Evolutionary conservation across 164 flowering plant species (phyloP).

Genomic region (Vitis riparia): DNA sequence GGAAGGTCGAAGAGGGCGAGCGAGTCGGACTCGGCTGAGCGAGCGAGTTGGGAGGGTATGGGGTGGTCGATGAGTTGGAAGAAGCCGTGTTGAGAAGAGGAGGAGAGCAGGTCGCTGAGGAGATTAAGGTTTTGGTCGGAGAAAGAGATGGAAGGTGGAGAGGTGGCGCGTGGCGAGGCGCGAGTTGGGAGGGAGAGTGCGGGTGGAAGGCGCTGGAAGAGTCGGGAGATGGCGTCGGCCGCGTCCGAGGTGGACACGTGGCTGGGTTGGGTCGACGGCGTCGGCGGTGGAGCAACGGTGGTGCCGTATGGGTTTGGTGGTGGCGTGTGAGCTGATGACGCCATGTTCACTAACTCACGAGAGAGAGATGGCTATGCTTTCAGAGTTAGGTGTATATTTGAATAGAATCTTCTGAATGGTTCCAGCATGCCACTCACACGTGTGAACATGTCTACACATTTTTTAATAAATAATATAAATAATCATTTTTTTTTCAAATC

Average conservation of each 20-base stretch:
- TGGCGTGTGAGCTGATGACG: conserved; percentile 39
- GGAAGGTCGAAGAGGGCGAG: conserved; percentile 53
- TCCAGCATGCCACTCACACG: no score
- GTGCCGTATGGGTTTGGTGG: conserved; percentile 28
- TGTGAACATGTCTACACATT: no score
- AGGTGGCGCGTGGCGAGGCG: conserved; percentile 29
- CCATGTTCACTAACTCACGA: conserved; percentile 20
- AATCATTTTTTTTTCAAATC: no score
- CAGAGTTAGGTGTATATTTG: no score
- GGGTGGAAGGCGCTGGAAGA: conserved; percentile 74
- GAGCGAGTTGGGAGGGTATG: conserved; percentile 50
- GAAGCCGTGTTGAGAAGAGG: conserved; percentile 51
- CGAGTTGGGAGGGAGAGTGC: conserved; percentile 59
- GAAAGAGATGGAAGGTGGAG: conserved; percentile 40
- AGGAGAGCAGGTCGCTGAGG: conserved; percentile 14
- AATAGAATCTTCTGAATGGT: no score
- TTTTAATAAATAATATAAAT: no score
- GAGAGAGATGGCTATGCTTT: no score
- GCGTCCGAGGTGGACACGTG: conserved; percentile 32
- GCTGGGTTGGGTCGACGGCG: conserved; percentile 51
- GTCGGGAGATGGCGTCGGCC: conserved; percentile 47
- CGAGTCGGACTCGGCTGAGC: conserved; percentile 59
- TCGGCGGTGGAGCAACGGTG: conserved; percentile 86
- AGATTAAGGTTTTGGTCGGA: conserved; percentile 19
- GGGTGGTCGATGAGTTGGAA: conserved; percentile 56